Conservation (phyloP, 1,139 yeast genomes). For the Geotrichum fermentans region DNA sequence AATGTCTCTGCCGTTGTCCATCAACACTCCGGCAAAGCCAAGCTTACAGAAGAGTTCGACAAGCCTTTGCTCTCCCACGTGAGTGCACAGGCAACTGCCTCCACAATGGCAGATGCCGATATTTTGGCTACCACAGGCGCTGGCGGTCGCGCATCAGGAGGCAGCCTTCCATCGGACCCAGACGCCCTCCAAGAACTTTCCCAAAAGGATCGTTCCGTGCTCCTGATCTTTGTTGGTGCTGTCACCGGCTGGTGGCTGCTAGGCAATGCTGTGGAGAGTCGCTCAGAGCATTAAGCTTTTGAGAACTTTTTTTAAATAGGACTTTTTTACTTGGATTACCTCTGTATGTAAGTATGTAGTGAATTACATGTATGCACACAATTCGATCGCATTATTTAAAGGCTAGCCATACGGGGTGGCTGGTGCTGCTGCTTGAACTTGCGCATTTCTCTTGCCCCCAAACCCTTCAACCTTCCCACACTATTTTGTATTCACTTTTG, state of each 20-base stretch:
- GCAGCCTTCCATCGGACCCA: constrained; percentile 23
- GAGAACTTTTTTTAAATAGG: background rate
- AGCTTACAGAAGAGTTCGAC: constrained; percentile 24
- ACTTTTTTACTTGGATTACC: background rate
- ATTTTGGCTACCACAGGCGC: constrained; percentile 12
- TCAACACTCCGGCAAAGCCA: constrained; percentile 10
- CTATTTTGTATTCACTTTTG: too few relatives aligned
- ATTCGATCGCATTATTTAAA: too few relatives aligned
- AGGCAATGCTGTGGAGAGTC: constrained; percentile 23
- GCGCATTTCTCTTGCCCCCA: too few relatives aligned
- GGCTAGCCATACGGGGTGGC: too few relatives aligned
- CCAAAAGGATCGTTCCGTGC: constrained; percentile 32
- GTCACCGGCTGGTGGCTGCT: constrained; percentile 38
- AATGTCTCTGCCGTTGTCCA: constrained; percentile 13
- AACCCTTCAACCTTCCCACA: too few relatives aligned
- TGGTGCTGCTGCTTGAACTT: too few relatives aligned
- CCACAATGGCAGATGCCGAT: constrained; percentile 21
- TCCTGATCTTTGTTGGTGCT: constrained; percentile 32
- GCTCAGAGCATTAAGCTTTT: too few relatives aligned
- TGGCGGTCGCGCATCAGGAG: constrained; percentile 11
- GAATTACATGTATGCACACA: too few relatives aligned
- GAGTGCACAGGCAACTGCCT: constrained; percentile 23
- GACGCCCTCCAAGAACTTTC: constrained; percentile 22
- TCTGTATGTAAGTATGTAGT: too few relatives aligned
- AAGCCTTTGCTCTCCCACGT: constrained; percentile 27